Evolutionary conservation across 2,329 filamentous ascomycete species (phyloP).

Genomic region (Drechmeria coniospora): DNA sequence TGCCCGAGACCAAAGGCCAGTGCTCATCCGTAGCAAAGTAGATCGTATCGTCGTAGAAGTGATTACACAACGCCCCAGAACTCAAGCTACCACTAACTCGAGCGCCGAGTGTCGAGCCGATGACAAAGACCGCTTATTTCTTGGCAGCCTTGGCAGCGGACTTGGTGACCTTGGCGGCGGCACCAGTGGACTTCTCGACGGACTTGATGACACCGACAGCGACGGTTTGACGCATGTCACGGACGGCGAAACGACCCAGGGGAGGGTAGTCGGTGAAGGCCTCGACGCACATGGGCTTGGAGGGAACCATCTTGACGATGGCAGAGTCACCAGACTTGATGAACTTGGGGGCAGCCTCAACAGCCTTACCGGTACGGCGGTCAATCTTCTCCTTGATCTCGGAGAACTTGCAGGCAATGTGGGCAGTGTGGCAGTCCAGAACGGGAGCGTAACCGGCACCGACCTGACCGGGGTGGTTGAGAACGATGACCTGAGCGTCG

Average conservation of each 20-base stretch:
- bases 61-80: conserved; percentile 17
- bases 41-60: conserved; percentile 31
- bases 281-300: conserved; percentile 99
- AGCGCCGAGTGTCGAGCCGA: conserved; percentile 10
- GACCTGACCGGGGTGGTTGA: conserved; percentile 99
- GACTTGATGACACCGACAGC: conserved; percentile 92
- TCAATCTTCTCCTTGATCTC: conserved; percentile 99
- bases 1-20: conserved; percentile 24
- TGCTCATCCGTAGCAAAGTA: conserved; percentile 28
- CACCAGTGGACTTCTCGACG: conserved; percentile 48
- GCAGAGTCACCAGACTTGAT: conserved; percentile 99
- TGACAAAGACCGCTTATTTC: conserved; percentile 41
- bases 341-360: conserved; percentile 90
- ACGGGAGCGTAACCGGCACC: conserved; percentile 98
- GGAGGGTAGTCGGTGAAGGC: conserved; percentile 99
- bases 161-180: conserved; percentile 53
- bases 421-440: conserved; percentile 99
- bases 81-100: conserved; percentile 9
- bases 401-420: conserved; percentile 99
- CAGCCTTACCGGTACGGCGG: conserved; percentile 97
- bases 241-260: conserved; percentile 99
- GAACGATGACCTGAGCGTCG: conserved; percentile 99
- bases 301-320: conserved; percentile 99
- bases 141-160: conserved; percentile 58
- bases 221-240: conserved; percentile 89